These are phyloP conservation scores for Ceratobasidium sp. DNA, from an alignment of 1,284 basidiomycete genomes.

Conservation along the genomic window DNA sequence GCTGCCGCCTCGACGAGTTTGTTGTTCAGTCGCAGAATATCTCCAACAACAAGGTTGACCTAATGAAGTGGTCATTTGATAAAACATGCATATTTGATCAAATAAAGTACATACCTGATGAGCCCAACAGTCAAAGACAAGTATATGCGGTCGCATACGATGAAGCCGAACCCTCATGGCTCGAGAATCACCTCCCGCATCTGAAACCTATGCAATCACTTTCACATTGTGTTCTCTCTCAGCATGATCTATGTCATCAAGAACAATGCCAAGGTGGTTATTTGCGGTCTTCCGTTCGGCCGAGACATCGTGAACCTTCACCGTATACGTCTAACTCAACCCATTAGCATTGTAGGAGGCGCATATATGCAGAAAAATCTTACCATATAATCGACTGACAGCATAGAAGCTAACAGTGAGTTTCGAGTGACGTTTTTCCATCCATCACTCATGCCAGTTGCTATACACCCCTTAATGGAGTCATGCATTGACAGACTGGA, in stretches of 20 bases:
- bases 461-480: slow-evolving; percentile 8
- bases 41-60: slow-evolving; percentile 16
- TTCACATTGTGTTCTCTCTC: not conserved
- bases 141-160: slow-evolving; percentile 44
- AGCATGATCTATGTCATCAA: not conserved
- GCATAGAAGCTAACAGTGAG: slow-evolving; percentile 26
- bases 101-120: slow-evolving; percentile 49
- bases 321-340: slow-evolving; percentile 4
- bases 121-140: slow-evolving; percentile 52
- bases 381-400: slow-evolving; percentile 25
- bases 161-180: slow-evolving; percentile 46
- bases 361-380: not conserved
- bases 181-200: slow-evolving; percentile 51
- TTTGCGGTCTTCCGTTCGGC: slow-evolving; percentile 16
- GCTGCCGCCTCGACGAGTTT: not conserved
- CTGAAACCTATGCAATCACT: slow-evolving; percentile 37
- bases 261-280: slow-evolving; percentile 2
- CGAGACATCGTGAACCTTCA: slow-evolving; percentile 15
- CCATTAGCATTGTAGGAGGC: not conserved
- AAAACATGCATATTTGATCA: not conserved
- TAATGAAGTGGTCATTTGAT: not conserved
- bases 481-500: not conserved
- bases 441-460: slow-evolving; percentile 35
- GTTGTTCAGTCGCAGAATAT: not conserved
- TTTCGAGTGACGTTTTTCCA: slow-evolving; percentile 32